Evolutionary conservation across 2,329 filamentous ascomycete species (phyloP).

Genomic region (Aspergillus clavatus): DNA sequence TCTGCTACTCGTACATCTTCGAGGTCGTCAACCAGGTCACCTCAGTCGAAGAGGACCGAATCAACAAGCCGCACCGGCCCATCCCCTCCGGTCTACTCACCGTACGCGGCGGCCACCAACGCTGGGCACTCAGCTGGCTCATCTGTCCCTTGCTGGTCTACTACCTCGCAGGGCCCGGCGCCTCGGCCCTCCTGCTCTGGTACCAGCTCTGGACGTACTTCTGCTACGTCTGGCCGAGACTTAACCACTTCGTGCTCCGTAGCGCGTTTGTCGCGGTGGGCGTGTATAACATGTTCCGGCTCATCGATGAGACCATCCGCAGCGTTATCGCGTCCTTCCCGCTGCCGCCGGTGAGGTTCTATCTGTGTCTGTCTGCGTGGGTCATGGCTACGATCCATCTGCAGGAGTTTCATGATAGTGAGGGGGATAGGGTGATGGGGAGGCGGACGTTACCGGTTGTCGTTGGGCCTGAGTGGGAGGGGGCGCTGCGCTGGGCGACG

Average conservation of each 20-base stretch:
- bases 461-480: neutral
- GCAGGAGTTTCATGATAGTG: slow-evolving; percentile 12
- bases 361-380: slow-evolving; percentile 1
- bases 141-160: neutral
- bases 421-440: slow-evolving; percentile 4
- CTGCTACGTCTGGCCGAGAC: slow-evolving; percentile 8
- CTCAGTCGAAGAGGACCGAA: slow-evolving; percentile 1
- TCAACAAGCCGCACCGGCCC: slow-evolving; percentile 4
- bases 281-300: slow-evolving; percentile 6
- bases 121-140: slow-evolving; percentile 4
- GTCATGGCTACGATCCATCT: slow-evolving; percentile 6
- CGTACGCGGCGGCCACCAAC: neutral
- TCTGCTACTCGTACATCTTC: slow-evolving; percentile 6
- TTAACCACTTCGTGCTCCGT: slow-evolving; percentile 8
- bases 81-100: slow-evolving; percentile 3
- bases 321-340: slow-evolving; percentile 1
- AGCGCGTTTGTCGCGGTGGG: slow-evolving; percentile 8
- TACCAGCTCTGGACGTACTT: slow-evolving; percentile 4
- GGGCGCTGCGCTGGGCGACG: neutral
- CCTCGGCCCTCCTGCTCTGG: neutral
- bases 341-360: neutral
- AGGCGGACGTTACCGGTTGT: slow-evolving; percentile 7
- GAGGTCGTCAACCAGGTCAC: slow-evolving; percentile 6
- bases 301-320: slow-evolving; percentile 2
- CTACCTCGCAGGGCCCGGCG: neutral